Evolutionary conservation across 139 green algal genomes (phyloP).

Genomic region (Chlorella sp.): DNA sequence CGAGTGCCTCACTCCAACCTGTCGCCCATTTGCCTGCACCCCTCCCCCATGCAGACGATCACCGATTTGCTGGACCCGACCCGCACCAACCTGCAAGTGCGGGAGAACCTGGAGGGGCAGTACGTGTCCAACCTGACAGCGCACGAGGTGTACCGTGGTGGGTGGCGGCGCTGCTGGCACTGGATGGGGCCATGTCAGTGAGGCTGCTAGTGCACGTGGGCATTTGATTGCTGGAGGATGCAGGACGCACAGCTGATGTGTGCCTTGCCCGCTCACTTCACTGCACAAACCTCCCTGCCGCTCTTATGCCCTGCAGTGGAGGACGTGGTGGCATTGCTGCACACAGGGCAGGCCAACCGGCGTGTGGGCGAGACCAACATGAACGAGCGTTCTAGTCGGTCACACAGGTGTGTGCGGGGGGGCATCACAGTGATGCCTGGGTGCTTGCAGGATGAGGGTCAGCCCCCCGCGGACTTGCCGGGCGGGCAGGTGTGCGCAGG

Average conservation of each 20-base stretch:
- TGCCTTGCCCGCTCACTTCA: not conserved
- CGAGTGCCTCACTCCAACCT: not conserved
- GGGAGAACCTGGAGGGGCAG: slow-evolving; percentile 81
- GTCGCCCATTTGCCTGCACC: not conserved
- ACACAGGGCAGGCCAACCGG: slow-evolving; percentile 70
- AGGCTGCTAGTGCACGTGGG: too few species aligned
- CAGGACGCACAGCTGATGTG: not conserved
- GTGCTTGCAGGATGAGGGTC: not conserved
- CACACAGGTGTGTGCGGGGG: slow-evolving; percentile 63
- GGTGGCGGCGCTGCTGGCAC: slow-evolving; percentile 60
- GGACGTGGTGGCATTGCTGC: slow-evolving; percentile 80
- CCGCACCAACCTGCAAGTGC: slow-evolving; percentile 64
- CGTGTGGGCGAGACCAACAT: slow-evolving; percentile 86
- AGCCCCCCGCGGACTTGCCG: not conserved
- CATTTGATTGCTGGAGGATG: not conserved
- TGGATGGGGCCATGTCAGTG: slow-evolving; percentile 39
- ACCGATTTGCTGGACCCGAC: slow-evolving; percentile 80
- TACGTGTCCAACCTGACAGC: slow-evolving; percentile 89
- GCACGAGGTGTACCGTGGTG: slow-evolving; percentile 31
- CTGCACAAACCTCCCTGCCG: not conserved
- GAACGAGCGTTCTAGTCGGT: slow-evolving; percentile 88
- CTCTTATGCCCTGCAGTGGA: slow-evolving; percentile 60
- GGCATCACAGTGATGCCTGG: not conserved
- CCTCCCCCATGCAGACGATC: slow-evolving; percentile 56
- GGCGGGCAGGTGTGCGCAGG: not conserved